Base-by-base conservation (phyloP, 352 stramenopile species). In the Pythium apleroticum region DNA sequence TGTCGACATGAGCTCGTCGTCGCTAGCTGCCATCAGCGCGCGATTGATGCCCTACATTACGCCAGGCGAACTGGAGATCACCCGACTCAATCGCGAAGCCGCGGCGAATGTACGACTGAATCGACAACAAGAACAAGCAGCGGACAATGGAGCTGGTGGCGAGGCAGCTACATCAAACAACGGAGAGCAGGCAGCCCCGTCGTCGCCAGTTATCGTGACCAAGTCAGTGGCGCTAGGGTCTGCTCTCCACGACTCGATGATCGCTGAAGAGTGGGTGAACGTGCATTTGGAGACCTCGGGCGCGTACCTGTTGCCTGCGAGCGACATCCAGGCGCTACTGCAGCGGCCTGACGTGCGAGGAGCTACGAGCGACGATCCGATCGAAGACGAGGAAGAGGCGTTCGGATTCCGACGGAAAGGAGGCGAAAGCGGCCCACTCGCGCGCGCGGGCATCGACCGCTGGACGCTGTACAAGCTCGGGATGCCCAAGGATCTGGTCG, bases 201-300 rank as follows among this genome's bases (percentile, higher is more conserved):
- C 50, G 33, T 37, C 48, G n/a, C 60, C 50, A 4, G 25, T 35
- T 19, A 60, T 22, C 9, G 52, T 27, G 28, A 52, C n/a, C 39
- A 43, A 35, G 7, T 20, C 30, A 9, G 37, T 33, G 3, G 33
- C 60, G 0, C 48, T 60, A 50, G 65, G 56, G 63, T 48, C 76
- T 10, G 69, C 74, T 6, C 70, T 89, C 4, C 66, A 88, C 30
- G 83, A 91, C 35, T 91, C 83, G 0, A 71, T 91, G 17, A 76
- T 91, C 20, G 80, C 85, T 10, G 86, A 94, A 45, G 83, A 91
- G 58, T 91, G 84, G 86, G 82, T 94, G 10, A 93, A 94, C 57
- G 49, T 88, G 1, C 84, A 93, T 27, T 37, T 93, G n/a, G 80
- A 88, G 56, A 81, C 72, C 0, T 78, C 71, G 4, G 72, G 78